Evolutionary conservation across 2,329 filamentous ascomycete species (phyloP), one percentile per base, ranked within the genome.

Genomic region (Catunica adiposa): DNA sequence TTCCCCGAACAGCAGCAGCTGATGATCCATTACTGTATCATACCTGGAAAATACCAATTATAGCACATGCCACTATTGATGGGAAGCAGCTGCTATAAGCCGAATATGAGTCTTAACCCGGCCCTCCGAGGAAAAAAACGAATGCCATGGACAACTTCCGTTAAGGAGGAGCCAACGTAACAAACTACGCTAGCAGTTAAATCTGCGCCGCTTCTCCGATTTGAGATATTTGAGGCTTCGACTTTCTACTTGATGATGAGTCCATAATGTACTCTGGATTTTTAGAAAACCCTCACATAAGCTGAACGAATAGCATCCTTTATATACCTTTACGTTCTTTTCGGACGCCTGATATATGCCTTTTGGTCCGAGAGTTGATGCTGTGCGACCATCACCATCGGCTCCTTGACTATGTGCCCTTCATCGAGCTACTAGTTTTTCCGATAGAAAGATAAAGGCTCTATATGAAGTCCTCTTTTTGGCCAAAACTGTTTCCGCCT

Each of bases 331-430:
- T 48, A 5, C 15, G 2, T 48, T 15, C 26, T 48, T 48, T 48
- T 48, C 23, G 44, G 23, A 26, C n/a, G 44, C 22, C 26, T 48
- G 5, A 48, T 25, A 20, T 48, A 25, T 25, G 22, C 9, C 11
- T 26, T 34, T 48, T 48, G 22, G 44, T 48, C 22, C 22, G 44
- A 48, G 23, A 23, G 44, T 48, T 25, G 44, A 17, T 48, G 17
- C 22, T 25, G 44, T 48, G 44, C 22, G 44, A 48, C 44, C 44
- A 48, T 48, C 44, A 48, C 11, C 44, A 48, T 48, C 44, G 44
- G 22, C 44, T 48, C 17, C 26, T 48, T 48, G 44, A 48, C 22
- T 23, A 48, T 25, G 22, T 25, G 23, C 44, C 23, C 17, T 48
- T 48, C 44, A 8, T 48, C 23, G 23, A 25, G 22, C 44, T 25